Base-by-base conservation (phyloP, 83 land plant species). In the Picea abies region DNA sequence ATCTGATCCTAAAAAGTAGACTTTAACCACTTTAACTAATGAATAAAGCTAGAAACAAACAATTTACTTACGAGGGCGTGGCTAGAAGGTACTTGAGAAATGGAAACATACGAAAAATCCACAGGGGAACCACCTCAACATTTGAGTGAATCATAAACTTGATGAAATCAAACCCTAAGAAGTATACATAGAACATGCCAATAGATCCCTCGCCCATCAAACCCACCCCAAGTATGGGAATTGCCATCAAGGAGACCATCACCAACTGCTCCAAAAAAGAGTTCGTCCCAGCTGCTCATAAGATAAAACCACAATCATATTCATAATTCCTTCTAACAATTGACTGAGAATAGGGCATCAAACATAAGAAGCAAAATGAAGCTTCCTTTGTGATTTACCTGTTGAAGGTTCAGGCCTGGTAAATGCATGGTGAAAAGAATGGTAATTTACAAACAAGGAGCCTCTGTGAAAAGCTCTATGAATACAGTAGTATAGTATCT, bases 61-160 rank as follows among this genome's bases (percentile, higher is more conserved):
- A 10, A 52, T 52, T 52, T 12, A 80, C 90, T 88, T 83, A 88
- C 90, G 90, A 83, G 61, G 90, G 90, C 1, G 88, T 88, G 70
- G 32, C 67, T 16, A 88, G 4, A 23, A 88, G 49, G 15, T 80
- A 83, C 60, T 63, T 65, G 17, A 88, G 79, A 7, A 63, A 15
- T n/a, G 90, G 90, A 37, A 86, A 77, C 49, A 56, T 29, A 6
- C 37, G 65, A 32, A 86, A 88, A 35, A 80, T 47, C 76, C 79
- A 68, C 1, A n/a, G 17, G 1, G 90, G 88, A 25, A 88, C 83
- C 79, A 86, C 73, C 86, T 88, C 90, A 37, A 80, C 79, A 62
- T 88, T 88, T 29, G 83, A 80, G 62, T 88, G 90, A 17, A 81
- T 71, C 81, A 88, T 83, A 11, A 76, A 66, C 9, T 52, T 66